Base-by-base conservation (phyloP, 2,329 filamentous ascomycete species). In the Pestalotiopsis sp. region DNA sequence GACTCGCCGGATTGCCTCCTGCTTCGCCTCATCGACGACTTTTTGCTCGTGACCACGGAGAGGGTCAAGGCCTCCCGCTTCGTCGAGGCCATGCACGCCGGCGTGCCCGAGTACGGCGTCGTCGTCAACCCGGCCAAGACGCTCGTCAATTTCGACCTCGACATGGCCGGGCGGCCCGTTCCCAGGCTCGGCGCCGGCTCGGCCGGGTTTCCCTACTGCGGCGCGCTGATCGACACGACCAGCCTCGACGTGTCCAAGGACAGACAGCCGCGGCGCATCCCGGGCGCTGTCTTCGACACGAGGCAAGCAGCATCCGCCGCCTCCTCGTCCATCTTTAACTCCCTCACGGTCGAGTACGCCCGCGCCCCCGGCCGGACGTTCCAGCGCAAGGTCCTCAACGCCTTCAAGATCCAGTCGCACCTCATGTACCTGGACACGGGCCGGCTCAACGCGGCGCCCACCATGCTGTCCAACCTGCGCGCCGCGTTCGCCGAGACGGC, bases 11-110 rank as follows among this genome's bases (percentile, higher is more conserved):
- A 91, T 41, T 91, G 88, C 63, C 80, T 25, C 25, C 25, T 25
- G 25, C 25, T 98, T 66, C 88, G 96, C 17, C 86, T 98, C 11
- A 93, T 97, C 57, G 96, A 99, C 74, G 96, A 99, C 75, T 99
- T 98, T 74, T 84, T 98, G 4, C 88, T 99, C 60, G 91, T 99
- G 75, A 97, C 93, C 0, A 90, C 90, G 0, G 86, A 93, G 63
- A 83, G 81, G 66, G 72, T 79, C 7, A 89, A 95, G 74, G 95
- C 94, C 0, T 84, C 84, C 68, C 83, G 81, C 1, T 98, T 99
- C 76, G 84, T 97, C 23, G 83, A 90, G 68, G 85, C 88, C 17
- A 97, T 99, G 95, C 91, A 97, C 74, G 79, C 81, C 1, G 95
- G 95, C 2, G 80, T 96, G 45, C 88, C 91, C 0, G 87, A 90